Evolutionary conservation across 2,329 filamentous ascomycete species (phyloP), one percentile per base, ranked within the genome.

Genomic region (Ophidiomyces ophidiicola): DNA sequence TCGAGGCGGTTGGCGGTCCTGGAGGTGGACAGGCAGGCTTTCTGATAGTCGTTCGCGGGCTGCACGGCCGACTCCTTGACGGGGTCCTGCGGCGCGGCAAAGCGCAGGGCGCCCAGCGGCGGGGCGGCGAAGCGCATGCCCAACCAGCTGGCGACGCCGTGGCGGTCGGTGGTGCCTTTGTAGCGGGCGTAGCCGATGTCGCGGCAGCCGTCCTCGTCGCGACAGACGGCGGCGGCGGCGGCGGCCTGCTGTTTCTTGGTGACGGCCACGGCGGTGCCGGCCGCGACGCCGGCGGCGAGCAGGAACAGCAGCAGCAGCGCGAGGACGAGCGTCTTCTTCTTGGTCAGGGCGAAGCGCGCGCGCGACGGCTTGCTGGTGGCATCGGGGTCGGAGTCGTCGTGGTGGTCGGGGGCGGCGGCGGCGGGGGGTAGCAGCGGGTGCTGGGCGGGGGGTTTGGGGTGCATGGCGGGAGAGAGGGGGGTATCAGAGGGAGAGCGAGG

Each of bases 61-160:
- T 75, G 68, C 3, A 72, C 53, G 1, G 59, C 63, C 2, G 58
- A 43, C 12, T 64, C 59, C 1, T 54, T 48, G 0, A 60, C 46
- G 1, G 82, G 81, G 53, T 82, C 76, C 49, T 70, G 63, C 0
- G 83, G 80, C 8, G 76, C 74, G 38, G 68, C 64, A 52, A 86
- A 88, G 14, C 83, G 70, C 44, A 82, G 54, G 4, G 71, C 50
- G 1, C 76, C 78, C 2, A 80, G 41, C 0, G 82, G 82, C 10
- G 81, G 66, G 4, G 78, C 76, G 1, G 82, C 82, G 61, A 76
- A 90, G 30, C 80, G 73, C 46, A 90, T 74, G 1, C 81, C 82
- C 5, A 83, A 68, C 80, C 80, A 88, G 55, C 79, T 69, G 2
- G 71, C 75, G 33, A 85, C 62, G 1, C 76, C 78, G 48, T 72